These are phyloP conservation scores for Populus pruinosa DNA, from an alignment of 345 rosid genomes.

Conservation along the genomic window DNA sequence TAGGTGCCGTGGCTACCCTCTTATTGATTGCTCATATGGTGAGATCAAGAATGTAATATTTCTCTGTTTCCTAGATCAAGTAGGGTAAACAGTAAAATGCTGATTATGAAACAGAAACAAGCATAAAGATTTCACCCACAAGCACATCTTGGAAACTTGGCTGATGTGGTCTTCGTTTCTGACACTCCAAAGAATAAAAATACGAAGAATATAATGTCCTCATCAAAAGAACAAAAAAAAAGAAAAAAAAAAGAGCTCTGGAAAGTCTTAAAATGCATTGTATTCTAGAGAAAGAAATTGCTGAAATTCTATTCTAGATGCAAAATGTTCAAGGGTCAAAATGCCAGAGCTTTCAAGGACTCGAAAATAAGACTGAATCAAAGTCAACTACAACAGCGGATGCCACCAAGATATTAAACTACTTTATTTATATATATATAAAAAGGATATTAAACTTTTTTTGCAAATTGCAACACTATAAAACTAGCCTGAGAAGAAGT, in stretches of 20 bases:
- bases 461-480: background rate
- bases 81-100: background rate
- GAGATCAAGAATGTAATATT: background rate
- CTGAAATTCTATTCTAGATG: slow-evolving; percentile 2
- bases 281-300: background rate
- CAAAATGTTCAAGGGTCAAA: background rate
- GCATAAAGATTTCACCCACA: background rate
- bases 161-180: background rate
- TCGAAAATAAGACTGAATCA: slow-evolving; percentile 13
- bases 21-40: background rate
- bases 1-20: background rate
- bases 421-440: no score
- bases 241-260: background rate
- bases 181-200: background rate
- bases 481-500: background rate
- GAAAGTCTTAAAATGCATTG: background rate
- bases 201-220: background rate
- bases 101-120: background rate
- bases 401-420: background rate
- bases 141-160: background rate
- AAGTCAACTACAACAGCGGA: slow-evolving; percentile 13
- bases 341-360: background rate
- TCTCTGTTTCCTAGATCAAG: background rate
- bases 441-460: background rate
- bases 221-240: background rate